Evolutionary conservation across 2,329 filamentous ascomycete genomes (phyloP).

Genomic region (Xylaria digitata): DNA sequence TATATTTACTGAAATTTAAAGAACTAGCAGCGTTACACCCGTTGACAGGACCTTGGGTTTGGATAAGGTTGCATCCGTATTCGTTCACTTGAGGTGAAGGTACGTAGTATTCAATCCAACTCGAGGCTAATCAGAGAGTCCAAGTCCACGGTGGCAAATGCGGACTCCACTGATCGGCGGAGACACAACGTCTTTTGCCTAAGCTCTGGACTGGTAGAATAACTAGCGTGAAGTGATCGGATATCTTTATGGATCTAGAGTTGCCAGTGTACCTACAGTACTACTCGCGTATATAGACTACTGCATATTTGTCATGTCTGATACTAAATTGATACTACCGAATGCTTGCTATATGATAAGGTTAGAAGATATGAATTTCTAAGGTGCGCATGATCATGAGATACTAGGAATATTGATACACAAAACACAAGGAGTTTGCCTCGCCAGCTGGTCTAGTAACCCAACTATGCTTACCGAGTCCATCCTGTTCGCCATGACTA

Average conservation of each 20-base stretch:
- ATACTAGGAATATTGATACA: conserved; percentile 4
- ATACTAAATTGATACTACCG: background rate
- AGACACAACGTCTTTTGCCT: conserved; percentile 8
- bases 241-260: background rate
- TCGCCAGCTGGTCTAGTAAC: background rate
- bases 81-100: background rate
- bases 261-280: background rate
- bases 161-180: conserved; percentile 9
- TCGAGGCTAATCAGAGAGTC: background rate
- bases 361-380: background rate
- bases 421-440: conserved; percentile 2
- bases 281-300: background rate
- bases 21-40: conserved; percentile 4
- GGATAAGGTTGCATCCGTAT: conserved; percentile 2
- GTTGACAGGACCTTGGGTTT: conserved; percentile 1
- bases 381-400: conserved; percentile 5
- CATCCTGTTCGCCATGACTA: background rate
- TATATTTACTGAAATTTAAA: background rate
- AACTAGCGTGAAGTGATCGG: background rate
- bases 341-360: conserved; percentile 1
- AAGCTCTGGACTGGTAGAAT: background rate
- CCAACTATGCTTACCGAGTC: conserved; percentile 2
- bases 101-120: background rate
- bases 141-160: conserved; percentile 2
- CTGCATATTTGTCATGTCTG: background rate